phyloP scores from a whole-genome alignment of 2,329 filamentous ascomycete species.

The Plectosphaerella sp. region DNA sequence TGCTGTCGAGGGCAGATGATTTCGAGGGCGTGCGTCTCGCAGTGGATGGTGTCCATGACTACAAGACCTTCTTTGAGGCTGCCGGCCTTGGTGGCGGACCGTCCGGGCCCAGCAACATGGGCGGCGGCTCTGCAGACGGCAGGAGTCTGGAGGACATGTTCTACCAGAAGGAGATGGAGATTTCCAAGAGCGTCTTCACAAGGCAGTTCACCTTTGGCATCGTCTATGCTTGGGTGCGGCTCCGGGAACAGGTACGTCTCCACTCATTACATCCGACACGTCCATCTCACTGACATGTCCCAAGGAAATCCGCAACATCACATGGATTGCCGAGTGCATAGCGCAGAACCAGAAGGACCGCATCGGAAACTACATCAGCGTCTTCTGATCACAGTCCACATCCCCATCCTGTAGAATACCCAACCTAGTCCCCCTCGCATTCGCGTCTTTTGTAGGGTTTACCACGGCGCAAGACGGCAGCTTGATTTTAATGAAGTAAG shows the following conservation, averaged over 20 bases:
- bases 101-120: slow-evolving; percentile 77
- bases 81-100: slow-evolving; percentile 71
- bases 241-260: slow-evolving; percentile 82
- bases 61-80: slow-evolving; percentile 93
- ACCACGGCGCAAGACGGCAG: slow-evolving; percentile 27
- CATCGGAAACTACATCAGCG: slow-evolving; percentile 98
- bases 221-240: slow-evolving; percentile 96
- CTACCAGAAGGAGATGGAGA: slow-evolving; percentile 99
- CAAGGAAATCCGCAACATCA: slow-evolving; percentile 98
- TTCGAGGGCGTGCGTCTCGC: slow-evolving; percentile 89
- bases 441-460: slow-evolving; percentile 16
- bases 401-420: slow-evolving; percentile 38
- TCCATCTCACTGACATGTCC: not conserved
- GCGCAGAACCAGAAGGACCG: slow-evolving; percentile 99
- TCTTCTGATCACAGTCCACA: slow-evolving; percentile 59
- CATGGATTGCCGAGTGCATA: slow-evolving; percentile 99
- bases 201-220: slow-evolving; percentile 93
- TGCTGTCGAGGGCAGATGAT: slow-evolving; percentile 93
- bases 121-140: slow-evolving; percentile 71
- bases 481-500: slow-evolving; percentile 11
- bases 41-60: slow-evolving; percentile 88
- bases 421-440: slow-evolving; percentile 3
- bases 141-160: slow-evolving; percentile 96
- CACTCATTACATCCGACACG: not conserved
- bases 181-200: slow-evolving; percentile 92